Evolutionary conservation across 2,329 filamentous ascomycete species (phyloP).

Genomic region (Colletotrichum spaethianum): DNA sequence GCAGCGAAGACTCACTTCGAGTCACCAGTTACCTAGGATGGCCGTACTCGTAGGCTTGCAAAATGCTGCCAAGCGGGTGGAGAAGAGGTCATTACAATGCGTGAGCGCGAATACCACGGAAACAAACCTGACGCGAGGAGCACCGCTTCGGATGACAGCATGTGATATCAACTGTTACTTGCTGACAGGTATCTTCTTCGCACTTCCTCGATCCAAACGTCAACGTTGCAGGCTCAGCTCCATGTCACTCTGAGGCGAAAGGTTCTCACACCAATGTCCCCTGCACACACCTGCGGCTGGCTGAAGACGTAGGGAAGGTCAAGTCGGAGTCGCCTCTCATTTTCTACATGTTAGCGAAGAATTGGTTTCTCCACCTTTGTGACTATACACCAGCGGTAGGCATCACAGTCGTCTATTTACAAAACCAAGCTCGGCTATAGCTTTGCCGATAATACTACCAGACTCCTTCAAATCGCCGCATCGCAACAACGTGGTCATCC

Average conservation of each 20-base stretch:
- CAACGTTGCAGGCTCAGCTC: constrained; percentile 15
- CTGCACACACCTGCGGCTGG: constrained; percentile 18
- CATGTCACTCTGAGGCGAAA: constrained; percentile 28
- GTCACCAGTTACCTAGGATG: constrained; percentile 5
- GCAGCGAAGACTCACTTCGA: constrained; percentile 19
- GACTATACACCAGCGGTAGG: constrained; percentile 1
- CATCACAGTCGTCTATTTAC: not conserved
- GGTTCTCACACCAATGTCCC: constrained; percentile 1
- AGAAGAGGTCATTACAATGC: not conserved
- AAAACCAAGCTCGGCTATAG: not conserved
- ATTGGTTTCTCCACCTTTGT: constrained; percentile 13
- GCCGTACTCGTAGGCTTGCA: not conserved
- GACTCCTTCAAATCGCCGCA: not conserved
- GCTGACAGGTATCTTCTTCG: not conserved
- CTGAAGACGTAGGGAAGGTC: constrained; percentile 15
- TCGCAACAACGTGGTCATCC: not conserved
- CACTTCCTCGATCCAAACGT: constrained; percentile 10
- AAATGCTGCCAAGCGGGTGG: not conserved
- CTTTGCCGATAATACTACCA: not conserved
- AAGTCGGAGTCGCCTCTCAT: constrained; percentile 8
- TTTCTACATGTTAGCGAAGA: not conserved
- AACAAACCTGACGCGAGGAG: not conserved
- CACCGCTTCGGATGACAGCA: not conserved
- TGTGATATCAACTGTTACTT: constrained; percentile 5
- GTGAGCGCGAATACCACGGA: constrained; percentile 2